Evolutionary conservation across 2,329 filamentous ascomycete genomes (phyloP).

Genomic region (Gnomoniopsis sp.): DNA sequence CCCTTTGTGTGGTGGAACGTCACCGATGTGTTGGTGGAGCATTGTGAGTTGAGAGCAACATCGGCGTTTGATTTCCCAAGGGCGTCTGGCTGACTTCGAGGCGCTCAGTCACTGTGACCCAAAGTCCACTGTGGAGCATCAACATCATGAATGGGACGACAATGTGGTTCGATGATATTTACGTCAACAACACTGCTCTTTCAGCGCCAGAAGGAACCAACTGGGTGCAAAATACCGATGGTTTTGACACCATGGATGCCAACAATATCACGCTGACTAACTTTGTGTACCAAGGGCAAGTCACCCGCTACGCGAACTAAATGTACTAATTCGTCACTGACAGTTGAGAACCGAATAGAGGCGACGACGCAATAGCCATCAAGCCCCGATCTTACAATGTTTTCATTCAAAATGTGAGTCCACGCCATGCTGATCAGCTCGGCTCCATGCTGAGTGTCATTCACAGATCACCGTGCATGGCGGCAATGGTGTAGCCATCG

Average conservation of each 20-base stretch:
- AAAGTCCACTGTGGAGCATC: slow-evolving; percentile 50
- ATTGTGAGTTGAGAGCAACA: slow-evolving; percentile 29
- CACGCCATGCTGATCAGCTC: too few species aligned
- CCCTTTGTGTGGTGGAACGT: slow-evolving; percentile 58
- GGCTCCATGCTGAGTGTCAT: background rate
- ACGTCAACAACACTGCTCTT: slow-evolving; percentile 46
- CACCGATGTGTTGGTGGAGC: slow-evolving; percentile 48
- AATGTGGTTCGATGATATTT: slow-evolving; percentile 48
- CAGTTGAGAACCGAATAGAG: slow-evolving; percentile 23
- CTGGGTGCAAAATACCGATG: slow-evolving; percentile 57
- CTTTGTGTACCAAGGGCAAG: slow-evolving; percentile 46
- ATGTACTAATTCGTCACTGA: too few species aligned
- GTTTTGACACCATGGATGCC: slow-evolving; percentile 55
- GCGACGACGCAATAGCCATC: slow-evolving; percentile 55
- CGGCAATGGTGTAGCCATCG: slow-evolving; percentile 55
- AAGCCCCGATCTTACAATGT: slow-evolving; percentile 54
- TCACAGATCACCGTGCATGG: slow-evolving; percentile 39
- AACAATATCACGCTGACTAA: slow-evolving; percentile 46
- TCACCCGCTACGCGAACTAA: too few species aligned
- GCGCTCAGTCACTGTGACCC: slow-evolving; percentile 38
- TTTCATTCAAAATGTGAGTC: slow-evolving; percentile 38
- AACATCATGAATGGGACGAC: slow-evolving; percentile 58
- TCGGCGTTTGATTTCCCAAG: background rate
- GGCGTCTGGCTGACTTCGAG: background rate
- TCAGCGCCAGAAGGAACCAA: slow-evolving; percentile 48